These are phyloP conservation scores for Triticum aestivum DNA, from an alignment of 176 grass and related monocot genomes.

Conservation along the genomic window IWGSC_CS_RefSeq_v2.1 NC_057812.1:303240186-303240685, in stretches of 20 bases:
- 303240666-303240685: not conserved
- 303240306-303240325: too few relatives aligned
- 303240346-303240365: too few relatives aligned
- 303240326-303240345: too few relatives aligned
- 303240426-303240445: not conserved
- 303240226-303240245: too few relatives aligned
- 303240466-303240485: not conserved
- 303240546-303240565: constrained; percentile 94
- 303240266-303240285: too few relatives aligned
- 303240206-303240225: too few relatives aligned
- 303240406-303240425: not conserved
- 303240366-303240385: too few relatives aligned
- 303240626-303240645: not conserved
- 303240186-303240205: too few relatives aligned
- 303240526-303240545: not conserved
- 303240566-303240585: constrained; percentile 95
- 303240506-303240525: not conserved
- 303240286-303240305: too few relatives aligned
- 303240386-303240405: too few relatives aligned
- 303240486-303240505: not conserved
- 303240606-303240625: not conserved
- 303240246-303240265: too few relatives aligned
- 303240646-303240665: constrained; percentile 35
- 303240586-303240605: constrained; percentile 65
- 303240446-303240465: not conserved